These are phyloP conservation scores for Colletotrichum salicis DNA, from an alignment of 2,329 filamentous ascomycete species.

Conservation along the genomic window DNA sequence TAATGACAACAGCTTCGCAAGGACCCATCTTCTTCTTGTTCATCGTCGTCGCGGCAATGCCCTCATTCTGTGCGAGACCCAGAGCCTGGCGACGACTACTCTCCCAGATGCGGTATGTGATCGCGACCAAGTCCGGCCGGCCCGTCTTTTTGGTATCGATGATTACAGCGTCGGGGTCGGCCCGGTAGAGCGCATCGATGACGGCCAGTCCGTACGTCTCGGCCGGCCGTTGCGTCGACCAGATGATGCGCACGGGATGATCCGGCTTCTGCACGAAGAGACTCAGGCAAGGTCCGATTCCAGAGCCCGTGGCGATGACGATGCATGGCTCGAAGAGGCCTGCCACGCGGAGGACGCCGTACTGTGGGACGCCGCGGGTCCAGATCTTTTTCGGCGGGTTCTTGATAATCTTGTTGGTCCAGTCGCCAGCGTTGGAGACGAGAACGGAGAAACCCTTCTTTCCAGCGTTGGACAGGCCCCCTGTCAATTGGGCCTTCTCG, in stretches of 20 bases:
- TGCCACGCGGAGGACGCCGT: slow-evolving; percentile 74
- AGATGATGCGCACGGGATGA: slow-evolving; percentile 70
- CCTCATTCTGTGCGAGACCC: slow-evolving; percentile 12
- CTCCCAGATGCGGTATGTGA: slow-evolving; percentile 41
- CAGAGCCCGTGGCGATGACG: slow-evolving; percentile 77
- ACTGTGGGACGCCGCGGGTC: slow-evolving; percentile 74
- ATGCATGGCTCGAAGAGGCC: slow-evolving; percentile 73
- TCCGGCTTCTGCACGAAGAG: slow-evolving; percentile 53
- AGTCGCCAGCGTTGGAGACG: slow-evolving; percentile 79
- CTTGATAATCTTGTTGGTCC: slow-evolving; percentile 73
- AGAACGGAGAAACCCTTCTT: slow-evolving; percentile 73
- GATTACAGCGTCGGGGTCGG: slow-evolving; percentile 72
- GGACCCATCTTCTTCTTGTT: slow-evolving; percentile 49
- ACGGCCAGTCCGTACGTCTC: slow-evolving; percentile 71
- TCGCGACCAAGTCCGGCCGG: slow-evolving; percentile 63
- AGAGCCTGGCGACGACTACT: slow-evolving; percentile 34
- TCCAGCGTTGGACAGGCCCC: slow-evolving; percentile 42
- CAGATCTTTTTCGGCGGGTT: slow-evolving; percentile 71
- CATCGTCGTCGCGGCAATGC: background rate
- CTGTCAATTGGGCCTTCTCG: slow-evolving; percentile 18
- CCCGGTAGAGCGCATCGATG: slow-evolving; percentile 62
- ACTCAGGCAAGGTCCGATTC: slow-evolving; percentile 76
- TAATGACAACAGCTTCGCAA: slow-evolving; percentile 77
- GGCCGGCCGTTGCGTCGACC: slow-evolving; percentile 72
- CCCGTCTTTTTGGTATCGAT: slow-evolving; percentile 72